Base-by-base conservation (phyloP, 805 yeast genomes). In the Saturnispora sanitii region DNA sequence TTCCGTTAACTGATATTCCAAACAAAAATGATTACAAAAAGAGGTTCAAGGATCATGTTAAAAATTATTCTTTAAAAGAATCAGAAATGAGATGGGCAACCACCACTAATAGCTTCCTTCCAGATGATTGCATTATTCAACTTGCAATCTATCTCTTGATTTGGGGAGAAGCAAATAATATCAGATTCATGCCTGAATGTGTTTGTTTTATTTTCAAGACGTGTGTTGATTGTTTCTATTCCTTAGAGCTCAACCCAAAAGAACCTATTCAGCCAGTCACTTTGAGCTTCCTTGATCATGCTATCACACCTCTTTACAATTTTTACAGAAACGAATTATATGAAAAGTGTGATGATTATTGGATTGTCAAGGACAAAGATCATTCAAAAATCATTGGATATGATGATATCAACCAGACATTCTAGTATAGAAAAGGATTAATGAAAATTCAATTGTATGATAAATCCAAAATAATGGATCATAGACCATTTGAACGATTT, bases 161-260 rank as follows among this genome's bases (percentile, higher is more conserved):
- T 46, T 86, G 96, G 96, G 94, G 95, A 1, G 96, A 86, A 55
- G 86, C 95, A 0, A 84, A 82, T 53, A 87, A 84, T 50, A 55
- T 86, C 2, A 67, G 96, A 46, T 86, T 82, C 51, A 79, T 86
- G 77, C 95, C 96, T 0, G 96, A 86, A 54, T 84, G 94, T 51
- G 55, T 86, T 18, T 84, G 94, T 46, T 86, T 87, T 49, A 73
- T 86, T 20, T 85, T 79, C 64, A 83, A 85, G 52, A 80, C 94
- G 50, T 85, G 94, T 37, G 71, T 73, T 36, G 88, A 82, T 52
- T 70, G 70, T 49, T 80, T 70, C 49, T 73, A 71, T 48, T 68
- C 79, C 0, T 55, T 82, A 36, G 95, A 85, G 51, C 70, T 70
- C 49, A 71, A 67, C 43, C 75, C 70, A 47, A 81, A 72, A 46